Evolutionary conservation across 176 grass and related monocot genomes (phyloP), one percentile per base, ranked within the genome.

Genomic region (Lolium perenne): DNA sequence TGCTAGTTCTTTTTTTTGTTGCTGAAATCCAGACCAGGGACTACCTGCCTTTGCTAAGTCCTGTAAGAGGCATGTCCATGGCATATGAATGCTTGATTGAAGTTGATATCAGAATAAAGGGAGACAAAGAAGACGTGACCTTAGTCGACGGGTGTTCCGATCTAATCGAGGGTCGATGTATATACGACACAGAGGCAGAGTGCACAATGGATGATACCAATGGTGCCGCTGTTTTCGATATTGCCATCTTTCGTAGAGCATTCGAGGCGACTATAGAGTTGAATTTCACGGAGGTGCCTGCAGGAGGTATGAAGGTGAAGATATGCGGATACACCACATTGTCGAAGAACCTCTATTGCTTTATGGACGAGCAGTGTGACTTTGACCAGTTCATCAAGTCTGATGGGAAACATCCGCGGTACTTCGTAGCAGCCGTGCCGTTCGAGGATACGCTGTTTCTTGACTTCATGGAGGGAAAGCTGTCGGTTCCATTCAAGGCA

Each of bases 101-200:
- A 49, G 71, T 73, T 73, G 71, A 74, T 49, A 48, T 74, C 71
- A 74, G 21, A 74, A 29, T 75, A 25, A 75, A 75, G 47, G 72
- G 47, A 29, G 22, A 26, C 7, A 17, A 17, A 75, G 46, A 75
- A 75, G 72, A 75, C 49, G 47, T 75, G 12, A 75, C 46, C 25
- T 15, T 51, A 5, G 72, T 75, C 0, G 72, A 75, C 16, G 72
- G 72, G 7, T 75, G 72, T 75, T 53, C 46, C 0, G 47, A 51
- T 51, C 14, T 75, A 17, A 17, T 75, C 1, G 72, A 75, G 47
- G 47, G 72, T 17, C 46, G 0, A 4, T 75, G 46, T 16, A 7
- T 14, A 10, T 75, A 75, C 8, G 47, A 51, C 72, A 51, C 47
- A 0, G 72, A 75, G 17, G 0, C 51, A 12, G 72, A 75, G 72